Evolutionary conservation across 352 stramenopile species (phyloP).

Genomic region (Globisporangium cylindrosporum): DNA sequence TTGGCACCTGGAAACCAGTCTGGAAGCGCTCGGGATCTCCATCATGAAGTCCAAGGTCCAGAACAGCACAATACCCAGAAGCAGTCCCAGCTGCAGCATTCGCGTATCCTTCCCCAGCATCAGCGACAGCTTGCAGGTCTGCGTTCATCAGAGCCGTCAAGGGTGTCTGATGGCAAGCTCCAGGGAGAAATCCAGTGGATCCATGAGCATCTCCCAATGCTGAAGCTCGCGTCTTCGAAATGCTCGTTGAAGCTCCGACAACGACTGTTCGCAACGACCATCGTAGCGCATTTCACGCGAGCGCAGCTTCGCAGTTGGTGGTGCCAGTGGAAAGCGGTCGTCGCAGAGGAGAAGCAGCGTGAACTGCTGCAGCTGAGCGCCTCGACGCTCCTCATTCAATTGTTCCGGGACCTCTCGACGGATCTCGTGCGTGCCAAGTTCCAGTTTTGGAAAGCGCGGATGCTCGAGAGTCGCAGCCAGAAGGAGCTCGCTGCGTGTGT

Average conservation of each 20-base stretch:
- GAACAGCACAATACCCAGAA: neutral
- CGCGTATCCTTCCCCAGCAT: neutral
- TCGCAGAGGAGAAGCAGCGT: constrained; percentile 25
- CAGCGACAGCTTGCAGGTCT: constrained; percentile 1
- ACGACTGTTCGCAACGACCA: constrained; percentile 35
- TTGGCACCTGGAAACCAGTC: neutral
- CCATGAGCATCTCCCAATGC: constrained; percentile 50
- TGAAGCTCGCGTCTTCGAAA: constrained; percentile 42
- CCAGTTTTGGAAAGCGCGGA: constrained; percentile 18
- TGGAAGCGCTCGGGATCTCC: constrained; percentile 4
- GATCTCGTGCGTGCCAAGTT: constrained; percentile 18
- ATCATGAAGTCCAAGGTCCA: neutral
- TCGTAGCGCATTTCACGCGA: constrained; percentile 27
- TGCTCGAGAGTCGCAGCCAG: constrained; percentile 21
- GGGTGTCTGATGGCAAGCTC: constrained; percentile 15
- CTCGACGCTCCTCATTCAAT: constrained; percentile 25
- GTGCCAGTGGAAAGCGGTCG: constrained; percentile 26
- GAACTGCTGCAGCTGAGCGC: constrained; percentile 27
- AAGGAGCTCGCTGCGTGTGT: constrained; percentile 33
- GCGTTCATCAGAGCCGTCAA: neutral
- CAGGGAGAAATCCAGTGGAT: constrained; percentile 59
- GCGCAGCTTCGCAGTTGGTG: constrained; percentile 24
- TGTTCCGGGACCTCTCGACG: constrained; percentile 24
- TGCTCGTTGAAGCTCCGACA: constrained; percentile 42
- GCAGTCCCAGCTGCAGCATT: neutral